Percentiles rank a stretch among this genome's conserved stretches.
These are phyloP conservation scores for Torulaspora delbrueckii DNA, from an alignment of 805 yeast species.

Conservation along the genomic window DNA sequence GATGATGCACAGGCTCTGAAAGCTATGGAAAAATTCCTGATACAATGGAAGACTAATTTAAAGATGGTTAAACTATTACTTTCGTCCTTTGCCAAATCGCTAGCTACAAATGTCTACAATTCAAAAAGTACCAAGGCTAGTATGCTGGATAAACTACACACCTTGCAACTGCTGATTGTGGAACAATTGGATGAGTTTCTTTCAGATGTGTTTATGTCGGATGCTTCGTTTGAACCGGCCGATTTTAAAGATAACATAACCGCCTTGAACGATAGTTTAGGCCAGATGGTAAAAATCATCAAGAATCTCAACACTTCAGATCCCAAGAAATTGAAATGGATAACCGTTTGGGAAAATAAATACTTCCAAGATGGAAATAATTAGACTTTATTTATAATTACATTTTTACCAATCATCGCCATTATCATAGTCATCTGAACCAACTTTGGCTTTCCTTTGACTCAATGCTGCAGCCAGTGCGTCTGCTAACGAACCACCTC, in stretches of 20 bases:
- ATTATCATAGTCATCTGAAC: slow-evolving; percentile 85
- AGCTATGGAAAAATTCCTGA: slow-evolving; percentile 38
- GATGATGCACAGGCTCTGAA: slow-evolving; percentile 30
- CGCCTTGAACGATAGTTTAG: slow-evolving; percentile 23
- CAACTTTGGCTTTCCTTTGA: slow-evolving; percentile 79
- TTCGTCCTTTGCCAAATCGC: slow-evolving; percentile 53
- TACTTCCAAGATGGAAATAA: slow-evolving; percentile 17
- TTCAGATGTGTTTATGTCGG: slow-evolving; percentile 47
- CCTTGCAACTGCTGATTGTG: slow-evolving; percentile 41
- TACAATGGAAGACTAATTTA: slow-evolving; percentile 41
- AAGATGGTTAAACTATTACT: slow-evolving; percentile 54
- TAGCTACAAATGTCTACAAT: slow-evolving; percentile 40
- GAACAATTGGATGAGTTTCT: slow-evolving; percentile 53
- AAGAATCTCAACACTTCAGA: slow-evolving; percentile 45
- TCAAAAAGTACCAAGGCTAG: slow-evolving; percentile 34
- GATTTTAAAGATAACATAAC: slow-evolving; percentile 29
- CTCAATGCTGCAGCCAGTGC: slow-evolving; percentile 84
- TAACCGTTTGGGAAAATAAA: slow-evolving; percentile 33
- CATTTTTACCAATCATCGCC: slow-evolving; percentile 59
- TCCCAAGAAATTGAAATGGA: slow-evolving; percentile 43
- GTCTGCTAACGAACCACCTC: slow-evolving; percentile 63
- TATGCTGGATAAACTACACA: slow-evolving; percentile 45
- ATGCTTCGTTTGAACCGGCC: slow-evolving; percentile 34
- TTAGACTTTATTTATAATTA: background rate
- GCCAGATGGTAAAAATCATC: slow-evolving; percentile 37